These are phyloP conservation scores for Amauroascus niger DNA, from an alignment of 2,329 filamentous ascomycete genomes.

Conservation along the genomic window DNA sequence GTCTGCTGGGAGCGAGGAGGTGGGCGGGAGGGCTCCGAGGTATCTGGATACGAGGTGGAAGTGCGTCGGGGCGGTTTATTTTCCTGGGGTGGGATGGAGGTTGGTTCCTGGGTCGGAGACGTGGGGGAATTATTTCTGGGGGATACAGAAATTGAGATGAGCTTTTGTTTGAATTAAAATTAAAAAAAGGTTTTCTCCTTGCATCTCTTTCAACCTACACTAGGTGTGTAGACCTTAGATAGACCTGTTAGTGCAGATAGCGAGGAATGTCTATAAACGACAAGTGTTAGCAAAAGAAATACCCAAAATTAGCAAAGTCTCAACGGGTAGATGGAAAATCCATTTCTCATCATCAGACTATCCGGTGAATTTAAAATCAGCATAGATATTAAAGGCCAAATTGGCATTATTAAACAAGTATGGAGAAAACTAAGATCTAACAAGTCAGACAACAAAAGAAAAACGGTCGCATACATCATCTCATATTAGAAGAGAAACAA, in stretches of 20 bases:
- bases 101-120: slow-evolving; percentile 70
- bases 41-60: slow-evolving; percentile 43
- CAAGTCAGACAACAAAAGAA: background rate
- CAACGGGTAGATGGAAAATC: too few relatives aligned
- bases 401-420: background rate
- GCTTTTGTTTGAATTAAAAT: too few relatives aligned
- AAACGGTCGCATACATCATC: background rate
- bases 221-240: too few relatives aligned
- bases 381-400: background rate
- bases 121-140: slow-evolving; percentile 95
- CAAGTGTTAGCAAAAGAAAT: background rate
- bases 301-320: too few relatives aligned
- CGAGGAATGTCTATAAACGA: too few relatives aligned
- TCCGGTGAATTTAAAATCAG: background rate
- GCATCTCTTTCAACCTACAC: background rate
- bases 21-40: background rate
- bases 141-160: slow-evolving; percentile 49
- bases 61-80: slow-evolving; percentile 74
- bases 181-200: background rate
- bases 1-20: slow-evolving; percentile 8
- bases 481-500: background rate
- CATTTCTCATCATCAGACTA: background rate
- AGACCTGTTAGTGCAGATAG: background rate
- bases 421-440: background rate
- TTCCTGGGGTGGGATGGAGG: slow-evolving; percentile 85